Percentiles rank a stretch among this genome's conserved stretches.
Conservation (phyloP, 176 grass and related monocot genomes). For the Musa schizocarpa region DNA sequence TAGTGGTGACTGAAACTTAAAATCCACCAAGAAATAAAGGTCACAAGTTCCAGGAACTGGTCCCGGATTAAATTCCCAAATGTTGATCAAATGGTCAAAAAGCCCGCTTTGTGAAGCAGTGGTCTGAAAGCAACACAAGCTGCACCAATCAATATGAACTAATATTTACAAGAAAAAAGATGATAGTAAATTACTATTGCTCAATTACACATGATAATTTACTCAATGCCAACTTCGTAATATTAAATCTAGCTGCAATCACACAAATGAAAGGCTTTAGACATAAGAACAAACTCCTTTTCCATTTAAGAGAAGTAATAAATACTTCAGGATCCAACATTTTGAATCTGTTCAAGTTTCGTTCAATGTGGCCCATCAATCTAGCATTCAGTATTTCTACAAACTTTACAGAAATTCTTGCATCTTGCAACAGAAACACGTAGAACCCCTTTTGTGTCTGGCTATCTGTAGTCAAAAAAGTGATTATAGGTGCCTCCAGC, state of each 20-base stretch:
- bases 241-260: not conserved
- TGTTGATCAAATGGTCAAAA: slow-evolving; percentile 93
- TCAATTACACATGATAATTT: no score
- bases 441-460: not conserved
- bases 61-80: slow-evolving; percentile 90
- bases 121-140: slow-evolving; percentile 39
- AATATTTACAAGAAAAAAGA: not conserved
- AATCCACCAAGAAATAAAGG: slow-evolving; percentile 90
- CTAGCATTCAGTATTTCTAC: no score
- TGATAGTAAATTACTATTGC: no score
- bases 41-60: slow-evolving; percentile 74
- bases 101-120: slow-evolving; percentile 71
- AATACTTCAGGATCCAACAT: no score
- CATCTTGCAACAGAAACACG: no score
- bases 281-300: no score
- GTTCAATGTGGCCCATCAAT: no score
- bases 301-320: no score
- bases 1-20: slow-evolving; percentile 82
- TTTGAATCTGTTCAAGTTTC: no score
- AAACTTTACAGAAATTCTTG: no score
- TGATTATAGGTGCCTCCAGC: not conserved
- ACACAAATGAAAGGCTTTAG: no score
- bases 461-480: not conserved
- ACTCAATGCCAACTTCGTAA: no score
- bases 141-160: slow-evolving; percentile 7